A percentile compares a stretch with the other conserved stretches of the same genome.
These are phyloP conservation scores for Alternaria postmessia DNA, from an alignment of 2,329 filamentous ascomycete species.

Conservation along the genomic window DNA sequence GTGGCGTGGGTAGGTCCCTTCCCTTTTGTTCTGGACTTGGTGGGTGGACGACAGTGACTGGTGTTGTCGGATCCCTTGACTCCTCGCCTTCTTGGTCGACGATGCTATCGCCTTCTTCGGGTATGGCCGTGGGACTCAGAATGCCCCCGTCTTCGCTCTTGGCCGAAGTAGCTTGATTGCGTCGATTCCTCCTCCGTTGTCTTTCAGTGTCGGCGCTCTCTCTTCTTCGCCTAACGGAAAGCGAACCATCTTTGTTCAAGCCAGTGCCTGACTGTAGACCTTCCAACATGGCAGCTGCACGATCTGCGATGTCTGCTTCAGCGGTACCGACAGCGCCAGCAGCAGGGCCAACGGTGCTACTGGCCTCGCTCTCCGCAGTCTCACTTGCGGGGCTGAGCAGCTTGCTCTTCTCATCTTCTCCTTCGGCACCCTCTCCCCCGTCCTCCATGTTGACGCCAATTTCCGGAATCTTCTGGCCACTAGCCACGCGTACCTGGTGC, in stretches of 20 bases:
- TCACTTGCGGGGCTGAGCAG: conserved; percentile 61
- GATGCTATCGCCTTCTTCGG: conserved; percentile 32
- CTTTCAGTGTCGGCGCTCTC: conserved; percentile 84
- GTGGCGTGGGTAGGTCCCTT: conserved; percentile 42
- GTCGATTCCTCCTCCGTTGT: conserved; percentile 70
- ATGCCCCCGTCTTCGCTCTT: conserved; percentile 44
- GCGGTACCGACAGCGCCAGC: conserved; percentile 38
- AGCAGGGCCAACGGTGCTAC: conserved; percentile 37
- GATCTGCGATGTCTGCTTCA: conserved; percentile 76
- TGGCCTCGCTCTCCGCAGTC: conserved; percentile 37
- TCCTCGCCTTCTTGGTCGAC: conserved; percentile 23
- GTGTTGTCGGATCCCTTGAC: conserved; percentile 28
- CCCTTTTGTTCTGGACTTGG: conserved; percentile 47
- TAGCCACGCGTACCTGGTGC: conserved; percentile 88
- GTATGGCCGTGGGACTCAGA: conserved; percentile 46
- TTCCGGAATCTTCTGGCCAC: conserved; percentile 87
- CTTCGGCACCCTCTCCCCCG: conserved; percentile 30
- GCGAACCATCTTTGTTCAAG: conserved; percentile 55
- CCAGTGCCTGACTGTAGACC: conserved; percentile 72
- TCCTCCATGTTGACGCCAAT: conserved; percentile 61
- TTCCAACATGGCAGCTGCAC: conserved; percentile 83
- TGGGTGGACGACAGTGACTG: conserved; percentile 48
- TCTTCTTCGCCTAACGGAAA: conserved; percentile 68
- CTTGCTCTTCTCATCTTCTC: conserved; percentile 53
- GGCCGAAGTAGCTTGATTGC: conserved; percentile 43